Base-by-base conservation (phyloP, 2,329 filamentous ascomycete species). In the Graphilbum sp. region DNA sequence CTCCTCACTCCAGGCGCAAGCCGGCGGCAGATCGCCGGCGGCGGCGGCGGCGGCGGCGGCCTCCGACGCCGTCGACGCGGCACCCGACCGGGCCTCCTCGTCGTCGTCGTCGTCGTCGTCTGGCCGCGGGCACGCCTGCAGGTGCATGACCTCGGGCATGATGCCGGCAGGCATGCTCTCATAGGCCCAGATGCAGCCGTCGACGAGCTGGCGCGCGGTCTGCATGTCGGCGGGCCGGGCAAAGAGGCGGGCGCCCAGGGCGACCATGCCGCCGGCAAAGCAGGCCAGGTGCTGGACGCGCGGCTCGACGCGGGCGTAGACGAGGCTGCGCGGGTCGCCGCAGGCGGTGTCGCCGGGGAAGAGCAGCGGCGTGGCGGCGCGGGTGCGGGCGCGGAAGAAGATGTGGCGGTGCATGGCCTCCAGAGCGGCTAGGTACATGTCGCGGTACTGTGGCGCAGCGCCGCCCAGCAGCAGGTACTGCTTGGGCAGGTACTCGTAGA, bases 401-500 rank as follows among this genome's bases (percentile, higher is more conserved):
- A 47, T 41, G 39, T 42, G 25, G 20, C 29, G 11, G 23, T 47
- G 33, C 43, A 45, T 45, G 23, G 45, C 42, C 1, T 30, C 38
- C 1, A 81, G 69, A 17, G 77, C 69, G 32, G 60, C 61, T 37
- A 68, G 58, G 47, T 84, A 81, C 63, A 87, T 72, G 24, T 65
- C 63, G 23, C 62, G 61, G 53, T 86, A 86, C 43, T 73, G 66
- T 2, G 62, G 55, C 34, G 73, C 66, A 5, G 69, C 59, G 2
- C 81, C 81, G 36, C 79, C 78, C 0, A 87, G 67, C 9, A 87
- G 42, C 11, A 46, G 36, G 37, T 42, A 42, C 29, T 45, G 25
- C 42, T 75, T 75, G 39, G 70, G 63, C 16, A 75, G 59, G 45
- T 75, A 75, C 46, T 75, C 71, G 49, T 75, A 75, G 4, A 67